Base-by-base conservation (phyloP, 768 basidiomycete species). In the Leucogyrophana mollusca region DNA sequence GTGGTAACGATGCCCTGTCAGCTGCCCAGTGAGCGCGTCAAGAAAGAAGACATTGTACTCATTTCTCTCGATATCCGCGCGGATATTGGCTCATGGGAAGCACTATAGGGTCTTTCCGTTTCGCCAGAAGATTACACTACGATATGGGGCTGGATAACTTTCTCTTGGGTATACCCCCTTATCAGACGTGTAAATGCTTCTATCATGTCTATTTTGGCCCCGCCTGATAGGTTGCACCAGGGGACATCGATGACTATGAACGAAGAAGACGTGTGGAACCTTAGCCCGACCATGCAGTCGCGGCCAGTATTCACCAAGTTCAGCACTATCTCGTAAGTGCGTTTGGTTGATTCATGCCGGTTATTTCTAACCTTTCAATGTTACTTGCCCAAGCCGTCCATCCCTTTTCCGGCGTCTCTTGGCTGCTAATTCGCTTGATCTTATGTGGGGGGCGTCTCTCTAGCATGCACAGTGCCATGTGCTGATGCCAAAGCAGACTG, bases 111-210 rank as follows among this genome's bases (percentile, higher is more conserved):
- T 20, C 42, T 60, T 45, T 65, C 60, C 33, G 45, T 55, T 52
- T 62, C 62, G 2, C 85, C 82, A 0, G 90, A 92, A 58, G 89
- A 91, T 54, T 90, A 90, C 56, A 82, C 83, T 0, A 69, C 81
- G 1, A 71, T 92, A 10, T 79, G 77, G 68, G 76, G 77, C 30
- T 90, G 89, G 89, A 65, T 80, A 0, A 79, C 85, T 1, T 90
- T 89, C 54, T 67, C 58, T 30, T 91, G 89, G 87, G 71, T 90
- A 25, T 73, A 79, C 37, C 86, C 85, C 2, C 71, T 89, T 3
- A 70, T 90, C 34, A 62, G 66, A 56, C 72, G 71, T 2, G 27
- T 30, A n/a, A n/a, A 30, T 30, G 13, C 13, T 30, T 30, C 7
- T 7, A 30, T 30, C 21, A 22, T n/a, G 22, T 14, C 25, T 20